Conservation (phyloP, 768 basidiomycete genomes). For the Suillus americanus region DNA sequence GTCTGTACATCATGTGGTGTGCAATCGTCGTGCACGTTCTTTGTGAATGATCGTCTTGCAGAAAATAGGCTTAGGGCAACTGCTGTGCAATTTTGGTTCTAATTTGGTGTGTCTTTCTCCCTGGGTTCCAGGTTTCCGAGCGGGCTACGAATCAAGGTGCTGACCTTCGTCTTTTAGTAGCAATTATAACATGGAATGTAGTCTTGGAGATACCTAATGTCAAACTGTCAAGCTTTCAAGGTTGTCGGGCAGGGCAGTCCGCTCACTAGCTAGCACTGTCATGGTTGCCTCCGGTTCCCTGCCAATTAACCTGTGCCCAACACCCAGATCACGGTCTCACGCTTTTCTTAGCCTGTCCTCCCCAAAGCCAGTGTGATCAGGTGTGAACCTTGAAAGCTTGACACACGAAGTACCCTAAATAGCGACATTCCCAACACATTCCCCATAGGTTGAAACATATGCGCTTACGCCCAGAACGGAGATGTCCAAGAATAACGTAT, state of each 20-base stretch:
- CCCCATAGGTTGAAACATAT: neutral
- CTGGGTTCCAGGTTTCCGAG: neutral
- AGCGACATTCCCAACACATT: neutral
- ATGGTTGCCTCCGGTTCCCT: neutral
- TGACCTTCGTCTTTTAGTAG: neutral
- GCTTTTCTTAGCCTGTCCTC: constrained; percentile 11
- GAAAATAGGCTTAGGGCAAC: neutral
- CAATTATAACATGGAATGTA: neutral
- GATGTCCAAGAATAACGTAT: constrained; percentile 20
- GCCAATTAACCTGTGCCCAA: constrained; percentile 1
- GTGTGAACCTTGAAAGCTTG: neutral
- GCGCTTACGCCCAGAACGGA: constrained; percentile 6
- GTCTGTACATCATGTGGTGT: neutral
- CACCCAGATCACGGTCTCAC: constrained; percentile 12
- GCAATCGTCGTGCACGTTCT: neutral
- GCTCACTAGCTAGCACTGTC: neutral
- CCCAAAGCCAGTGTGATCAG: neutral
- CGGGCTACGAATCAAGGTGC: neutral
- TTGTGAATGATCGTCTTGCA: neutral
- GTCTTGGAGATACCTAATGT: neutral
- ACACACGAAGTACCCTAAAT: neutral
- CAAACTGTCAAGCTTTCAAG: neutral
- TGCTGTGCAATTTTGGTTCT: neutral
- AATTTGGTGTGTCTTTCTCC: neutral
- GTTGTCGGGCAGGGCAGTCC: neutral